Percentiles rank a stretch among this genome's conserved stretches.
These are phyloP conservation scores for Ophiognomonia clavigignenti-juglandacearum DNA, from an alignment of 2,329 filamentous ascomycete species.

Conservation along the genomic window DNA sequence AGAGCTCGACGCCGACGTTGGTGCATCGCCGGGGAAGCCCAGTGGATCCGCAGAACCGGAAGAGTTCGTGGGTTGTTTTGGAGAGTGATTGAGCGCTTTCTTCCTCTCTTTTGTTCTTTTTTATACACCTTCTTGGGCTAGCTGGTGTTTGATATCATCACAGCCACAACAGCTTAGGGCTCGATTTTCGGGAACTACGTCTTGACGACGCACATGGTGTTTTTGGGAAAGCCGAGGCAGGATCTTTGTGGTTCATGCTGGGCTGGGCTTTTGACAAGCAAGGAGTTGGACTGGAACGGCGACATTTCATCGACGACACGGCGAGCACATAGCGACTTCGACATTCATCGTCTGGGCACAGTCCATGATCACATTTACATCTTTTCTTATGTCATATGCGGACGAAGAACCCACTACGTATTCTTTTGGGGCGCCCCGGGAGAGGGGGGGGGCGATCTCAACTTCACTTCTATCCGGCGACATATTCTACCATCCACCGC, in stretches of 20 bases:
- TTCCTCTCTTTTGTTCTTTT: not conserved
- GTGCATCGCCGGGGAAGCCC: slow-evolving; percentile 31
- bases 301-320: not conserved
- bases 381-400: not conserved
- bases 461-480: not conserved
- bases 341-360: no score
- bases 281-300: not conserved
- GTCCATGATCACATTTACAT: no score
- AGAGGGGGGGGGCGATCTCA: not conserved
- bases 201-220: not conserved
- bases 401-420: not conserved
- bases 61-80: slow-evolving; percentile 50
- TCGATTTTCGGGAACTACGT: not conserved
- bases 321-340: not conserved
- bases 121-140: no score
- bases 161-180: no score
- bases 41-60: slow-evolving; percentile 32
- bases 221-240: no score
- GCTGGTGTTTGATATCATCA: no score
- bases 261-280: slow-evolving; percentile 1
- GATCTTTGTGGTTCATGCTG: no score
- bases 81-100: slow-evolving; percentile 38
- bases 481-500: no score
- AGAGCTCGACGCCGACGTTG: slow-evolving; percentile 41
- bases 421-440: no score